These are phyloP conservation scores for Lathyrus tuberosus DNA, from an alignment of 306 rosid genomes.

Conservation along the genomic window DNA sequence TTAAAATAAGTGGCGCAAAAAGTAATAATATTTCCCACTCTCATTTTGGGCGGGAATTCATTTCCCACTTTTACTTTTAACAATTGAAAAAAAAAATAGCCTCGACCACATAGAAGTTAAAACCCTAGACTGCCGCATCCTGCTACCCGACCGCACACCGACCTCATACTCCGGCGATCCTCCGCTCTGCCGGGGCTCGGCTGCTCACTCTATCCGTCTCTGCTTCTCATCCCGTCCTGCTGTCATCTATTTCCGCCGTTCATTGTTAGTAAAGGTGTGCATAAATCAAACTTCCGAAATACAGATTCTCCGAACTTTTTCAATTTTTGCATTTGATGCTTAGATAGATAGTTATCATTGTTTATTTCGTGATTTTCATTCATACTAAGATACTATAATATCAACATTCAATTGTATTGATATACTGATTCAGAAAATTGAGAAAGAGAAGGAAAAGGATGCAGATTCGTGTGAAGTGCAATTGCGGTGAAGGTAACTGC, in stretches of 20 bases:
- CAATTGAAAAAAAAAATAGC: too few species aligned
- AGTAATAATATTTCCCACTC: too few species aligned
- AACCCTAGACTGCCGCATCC: neutral
- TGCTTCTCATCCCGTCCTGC: neutral
- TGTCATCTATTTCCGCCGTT: neutral
- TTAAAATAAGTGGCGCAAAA: too few species aligned
- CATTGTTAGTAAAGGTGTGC: neutral
- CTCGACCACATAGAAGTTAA: neutral
- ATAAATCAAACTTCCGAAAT: too few species aligned
- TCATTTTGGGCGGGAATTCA: too few species aligned
- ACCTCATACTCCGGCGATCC: neutral
- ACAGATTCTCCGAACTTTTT: neutral
- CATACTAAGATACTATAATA: neutral
- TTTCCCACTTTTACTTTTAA: too few species aligned
- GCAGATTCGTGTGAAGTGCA: conserved; percentile 16
- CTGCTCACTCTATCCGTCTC: neutral
- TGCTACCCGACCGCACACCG: neutral
- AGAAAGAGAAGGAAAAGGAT: neutral
- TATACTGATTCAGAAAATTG: neutral
- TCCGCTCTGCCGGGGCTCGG: neutral
- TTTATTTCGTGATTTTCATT: neutral
- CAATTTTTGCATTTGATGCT: neutral
- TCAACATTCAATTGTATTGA: neutral
- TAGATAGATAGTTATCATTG: too few species aligned
- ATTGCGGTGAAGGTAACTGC: neutral